Evolutionary conservation across 192 early-diverging fungal species (phyloP), one percentile per base, ranked within the genome.

Genomic region (Lunasporangiospora selenospora): DNA sequence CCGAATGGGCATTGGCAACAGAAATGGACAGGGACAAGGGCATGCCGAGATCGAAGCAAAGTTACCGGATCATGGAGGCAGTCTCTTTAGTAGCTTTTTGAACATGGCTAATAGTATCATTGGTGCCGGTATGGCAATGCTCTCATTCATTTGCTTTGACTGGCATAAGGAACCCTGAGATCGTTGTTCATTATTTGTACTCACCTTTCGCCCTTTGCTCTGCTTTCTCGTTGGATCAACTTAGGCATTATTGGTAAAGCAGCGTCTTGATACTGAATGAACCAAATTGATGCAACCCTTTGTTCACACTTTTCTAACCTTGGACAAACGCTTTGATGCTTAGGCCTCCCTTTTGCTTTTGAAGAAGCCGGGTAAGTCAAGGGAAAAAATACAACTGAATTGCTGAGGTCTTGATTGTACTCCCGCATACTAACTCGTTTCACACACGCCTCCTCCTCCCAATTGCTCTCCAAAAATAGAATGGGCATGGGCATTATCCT

Each of bases 61-160:
- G 48, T 47, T 79, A 19, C 85, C 85, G 4, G 69, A 67, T n/a
- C 79, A 84, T 24, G 83, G 85, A 15, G 85, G 85, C 4, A 76
- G 77, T 8, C 46, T 87, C 18, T 83, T 87, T 44, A 75, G 76
- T 30, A 87, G 85, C 24, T 87, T 81, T 53, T 69, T 95, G 63
- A 95, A 95, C 59, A 90, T 97, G 80, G 92, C 94, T 27, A 97
- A 97, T 71, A 92, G 91, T 39, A 97, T 97, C 32, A 89, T 97
- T 58, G 95, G 95, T 10, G 95, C 95, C 18, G 95, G 95, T 75
- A 85, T 8, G 40, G 13, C 5, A 39, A 11, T 23, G 18, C 27
- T 18, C 48, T 26, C 31, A 44, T 33, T 3, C 34, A 18, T 64
- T 40, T 52, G 3, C n/a, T n/a, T n/a, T n/a, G n/a, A n/a, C n/a